Evolutionary conservation across 805 yeast species (phyloP), one percentile per base, ranked within the genome.

Genomic region (Ogataea saltuana): DNA sequence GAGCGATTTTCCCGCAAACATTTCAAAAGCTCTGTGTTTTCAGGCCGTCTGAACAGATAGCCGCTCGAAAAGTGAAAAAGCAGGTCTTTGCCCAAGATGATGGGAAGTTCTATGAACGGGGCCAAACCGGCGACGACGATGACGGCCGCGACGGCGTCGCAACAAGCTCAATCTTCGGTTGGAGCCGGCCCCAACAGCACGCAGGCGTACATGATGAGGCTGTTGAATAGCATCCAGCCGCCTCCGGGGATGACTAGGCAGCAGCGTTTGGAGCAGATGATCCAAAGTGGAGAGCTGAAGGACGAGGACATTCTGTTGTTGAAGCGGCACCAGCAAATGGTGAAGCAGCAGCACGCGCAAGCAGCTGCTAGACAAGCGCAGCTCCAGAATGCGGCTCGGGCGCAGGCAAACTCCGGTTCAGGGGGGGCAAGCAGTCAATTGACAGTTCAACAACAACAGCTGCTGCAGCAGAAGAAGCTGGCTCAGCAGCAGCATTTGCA

Each of bases 161-260:
- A 20, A 20, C 39, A 33, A 20, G 27, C 32, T 6, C 26, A 16
- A 15, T 4, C 37, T 13, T n/a, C n/a, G n/a, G n/a, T n/a, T n/a
- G n/a, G n/a, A n/a, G n/a, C n/a, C n/a, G n/a, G n/a, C n/a, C 37
- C 48, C 34, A 48, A 42, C 36, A 45, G 33, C 26, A 45, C 50
- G 20, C 58, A 54, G 42, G 50, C 54, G 9, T 60, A 61, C 38
- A 58, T 61, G 53, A 55, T 58, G 50, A 46, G 55, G 29, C 52
- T 61, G 29, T 39, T 61, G 33, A 53, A 50, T 42, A 56, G 61
- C 26, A 60, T 62, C 25, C 65, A 62, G 45, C 65, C 67, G 18
- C 58, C 61, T 8, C 63, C 64, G 3, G 67, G 67, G 6, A 55
- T 62, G 58, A 56, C 65, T 12, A 57, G 63, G 26, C 67, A 62